Conservation (phyloP, 78 protist species). For the Cyanophora paradoxa region DNA sequence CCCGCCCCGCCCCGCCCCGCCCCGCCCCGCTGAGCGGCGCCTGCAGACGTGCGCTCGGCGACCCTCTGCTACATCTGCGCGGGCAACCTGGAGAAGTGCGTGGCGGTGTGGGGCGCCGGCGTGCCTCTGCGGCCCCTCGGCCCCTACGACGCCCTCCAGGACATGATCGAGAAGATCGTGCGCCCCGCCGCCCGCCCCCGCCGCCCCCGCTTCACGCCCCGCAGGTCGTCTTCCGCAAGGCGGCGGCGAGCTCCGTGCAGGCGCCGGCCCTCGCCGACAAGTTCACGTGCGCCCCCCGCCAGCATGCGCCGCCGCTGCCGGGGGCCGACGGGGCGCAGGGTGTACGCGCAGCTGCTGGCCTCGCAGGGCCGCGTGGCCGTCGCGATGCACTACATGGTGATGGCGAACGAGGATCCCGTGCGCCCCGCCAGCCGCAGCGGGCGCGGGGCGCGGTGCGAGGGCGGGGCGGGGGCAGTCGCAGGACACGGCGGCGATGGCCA, state of each 20-base stretch:
- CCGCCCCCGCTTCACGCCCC: neutral
- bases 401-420: neutral
- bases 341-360: constrained; percentile 52
- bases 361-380: constrained; percentile 40
- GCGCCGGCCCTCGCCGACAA: neutral
- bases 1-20: too few relatives aligned
- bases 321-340: neutral
- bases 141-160: neutral
- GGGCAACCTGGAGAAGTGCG: constrained; percentile 53
- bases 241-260: neutral
- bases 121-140: neutral
- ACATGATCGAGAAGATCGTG: constrained; percentile 13
- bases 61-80: constrained; percentile 71
- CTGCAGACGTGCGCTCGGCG: constrained; percentile 38
- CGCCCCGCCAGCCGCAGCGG: neutral
- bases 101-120: constrained; percentile 39
- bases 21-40: too few relatives aligned
- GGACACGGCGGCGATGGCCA: neutral
- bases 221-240: neutral
- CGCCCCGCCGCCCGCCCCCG: too few relatives aligned
- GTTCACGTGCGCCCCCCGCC: neutral
- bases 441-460: neutral
- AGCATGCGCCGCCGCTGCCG: too few relatives aligned
- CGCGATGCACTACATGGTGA: constrained; percentile 39
- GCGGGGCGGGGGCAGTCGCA: neutral